Evolutionary conservation across 116 monocot species (phyloP), one percentile per base, ranked within the genome.

Genomic region (Dioscorea cayenensis): DNA sequence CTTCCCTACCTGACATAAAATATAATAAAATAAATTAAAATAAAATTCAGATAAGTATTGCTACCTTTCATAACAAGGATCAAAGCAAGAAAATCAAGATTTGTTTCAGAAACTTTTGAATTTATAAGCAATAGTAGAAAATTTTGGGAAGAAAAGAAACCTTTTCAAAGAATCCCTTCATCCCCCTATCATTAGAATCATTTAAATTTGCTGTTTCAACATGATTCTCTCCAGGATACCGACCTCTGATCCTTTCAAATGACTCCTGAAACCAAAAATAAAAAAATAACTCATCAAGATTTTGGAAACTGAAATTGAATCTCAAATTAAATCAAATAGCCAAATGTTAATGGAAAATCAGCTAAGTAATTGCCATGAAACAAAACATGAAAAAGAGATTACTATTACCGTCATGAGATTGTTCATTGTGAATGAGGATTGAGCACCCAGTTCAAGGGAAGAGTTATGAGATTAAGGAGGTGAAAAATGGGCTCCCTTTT

Each of bases 241-340:
- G 69, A 19, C 88, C 88, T 37, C 49, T 65, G 14, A 88, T 68
- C 77, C 84, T 81, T 71, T 88, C 88, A 66, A 88, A 88, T 4
- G 88, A 88, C 74, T 84, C 88, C 88, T 88, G 68, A 37, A 50
- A 58, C 55, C 16, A 5, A 4, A 43, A 43, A 25, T 25, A 43
- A 43, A 43, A 6, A 5, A 6, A 43, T 4, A 43, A 43, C 43
- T 12, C n/a, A 55, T 55, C 55, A 55, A n/a, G 14, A 55, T 55
- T 55, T 2, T 18, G 16, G 17, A 18, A n/a, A 55, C 55, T 16
- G 17, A 14, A 19, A 18, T 55, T 55, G 55, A 55, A 55, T 55
- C 17, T 14, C 5, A n/a, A 55, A 55, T 55, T n/a, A 55, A 55
- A 55, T 55, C 55, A 55, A n/a, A 18, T 19, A 22, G 10, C 43